These are phyloP conservation scores for Pelargonium fulgidum DNA, from an alignment of 441 rosid genomes.

Conservation along the genomic window DNA sequence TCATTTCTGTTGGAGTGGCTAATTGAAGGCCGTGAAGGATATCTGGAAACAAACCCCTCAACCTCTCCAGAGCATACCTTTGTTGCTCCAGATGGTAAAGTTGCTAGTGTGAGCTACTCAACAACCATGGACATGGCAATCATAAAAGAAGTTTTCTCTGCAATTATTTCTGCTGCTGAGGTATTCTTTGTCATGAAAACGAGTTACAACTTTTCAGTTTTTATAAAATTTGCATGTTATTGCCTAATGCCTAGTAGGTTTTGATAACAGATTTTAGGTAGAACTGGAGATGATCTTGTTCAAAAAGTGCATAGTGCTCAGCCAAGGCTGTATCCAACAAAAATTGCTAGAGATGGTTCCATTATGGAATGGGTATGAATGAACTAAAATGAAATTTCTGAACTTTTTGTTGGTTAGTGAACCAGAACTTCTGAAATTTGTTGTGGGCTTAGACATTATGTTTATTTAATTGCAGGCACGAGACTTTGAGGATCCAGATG, in stretches of 20 bases:
- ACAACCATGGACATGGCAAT: conserved; percentile 91
- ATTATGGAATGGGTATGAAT: conserved; percentile 48
- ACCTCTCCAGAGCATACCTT: conserved; percentile 92
- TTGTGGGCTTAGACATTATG: conserved; percentile 7
- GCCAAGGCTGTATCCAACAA: conserved; percentile 30
- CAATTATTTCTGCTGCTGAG: conserved; percentile 64
- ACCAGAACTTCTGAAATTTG: not conserved
- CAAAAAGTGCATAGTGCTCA: conserved; percentile 30
- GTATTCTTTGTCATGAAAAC: conserved; percentile 24
- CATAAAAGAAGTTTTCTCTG: conserved; percentile 65
- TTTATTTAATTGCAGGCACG: conserved; percentile 37
- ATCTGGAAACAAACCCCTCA: conserved; percentile 83
- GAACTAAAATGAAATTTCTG: not conserved
- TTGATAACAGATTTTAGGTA: conserved; percentile 31
- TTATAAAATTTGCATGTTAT: not conserved
- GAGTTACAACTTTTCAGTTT: not conserved
- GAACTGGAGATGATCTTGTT: conserved; percentile 30
- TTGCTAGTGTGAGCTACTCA: conserved; percentile 80
- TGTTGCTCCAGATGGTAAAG: conserved; percentile 64
- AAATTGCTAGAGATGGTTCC: conserved; percentile 36
- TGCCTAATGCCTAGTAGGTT: not conserved
- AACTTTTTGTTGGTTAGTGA: not conserved
- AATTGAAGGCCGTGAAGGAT: conserved; percentile 66
- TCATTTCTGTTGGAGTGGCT: conserved; percentile 84
- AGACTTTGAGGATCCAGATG: conserved; percentile 76